Conservation (phyloP, 2,329 filamentous ascomycete species). For the Fusarium armeniacum region DNA sequence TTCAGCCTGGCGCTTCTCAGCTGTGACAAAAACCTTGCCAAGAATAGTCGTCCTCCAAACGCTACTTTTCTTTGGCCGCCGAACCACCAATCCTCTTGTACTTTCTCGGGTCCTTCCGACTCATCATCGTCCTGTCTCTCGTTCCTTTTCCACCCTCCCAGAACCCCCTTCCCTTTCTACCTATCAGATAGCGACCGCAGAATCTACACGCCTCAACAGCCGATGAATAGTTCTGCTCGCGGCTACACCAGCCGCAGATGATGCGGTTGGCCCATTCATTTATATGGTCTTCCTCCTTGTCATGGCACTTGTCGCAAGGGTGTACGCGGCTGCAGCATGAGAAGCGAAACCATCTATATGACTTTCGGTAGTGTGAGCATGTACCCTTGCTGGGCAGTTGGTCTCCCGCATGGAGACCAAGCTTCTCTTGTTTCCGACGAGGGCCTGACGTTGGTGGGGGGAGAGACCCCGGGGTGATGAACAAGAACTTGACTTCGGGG, state of each 20-base stretch:
- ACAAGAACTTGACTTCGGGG: conserved; percentile 82
- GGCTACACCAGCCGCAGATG: conserved; percentile 84
- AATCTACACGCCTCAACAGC: conserved; percentile 80
- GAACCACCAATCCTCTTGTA: conserved; percentile 70
- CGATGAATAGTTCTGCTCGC: conserved; percentile 80
- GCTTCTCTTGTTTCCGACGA: conserved; percentile 64
- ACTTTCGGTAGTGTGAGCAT: conserved; percentile 71
- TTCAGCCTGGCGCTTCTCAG: conserved; percentile 32
- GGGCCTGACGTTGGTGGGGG: conserved; percentile 58
- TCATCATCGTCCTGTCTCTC: conserved; percentile 79
- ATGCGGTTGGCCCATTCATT: conserved; percentile 88
- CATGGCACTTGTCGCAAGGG: conserved; percentile 81
- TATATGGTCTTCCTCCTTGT: conserved; percentile 76
- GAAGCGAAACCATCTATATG: conserved; percentile 75
- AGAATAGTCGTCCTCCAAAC: conserved; percentile 11
- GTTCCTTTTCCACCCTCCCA: conserved; percentile 91
- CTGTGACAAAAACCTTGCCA: conserved; percentile 15
- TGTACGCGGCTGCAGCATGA: conserved; percentile 72
- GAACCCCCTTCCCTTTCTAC: conserved; percentile 76
- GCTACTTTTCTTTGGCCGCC: conserved; percentile 35
- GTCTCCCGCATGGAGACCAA: conserved; percentile 70
- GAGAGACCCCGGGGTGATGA: conserved; percentile 71
- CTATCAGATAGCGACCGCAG: conserved; percentile 78
- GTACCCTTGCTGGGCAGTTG: conserved; percentile 67
- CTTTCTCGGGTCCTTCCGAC: conserved; percentile 81